phyloP scores from a whole-genome alignment of 805 yeast genomes.

The Ogataea minuta region DNA sequence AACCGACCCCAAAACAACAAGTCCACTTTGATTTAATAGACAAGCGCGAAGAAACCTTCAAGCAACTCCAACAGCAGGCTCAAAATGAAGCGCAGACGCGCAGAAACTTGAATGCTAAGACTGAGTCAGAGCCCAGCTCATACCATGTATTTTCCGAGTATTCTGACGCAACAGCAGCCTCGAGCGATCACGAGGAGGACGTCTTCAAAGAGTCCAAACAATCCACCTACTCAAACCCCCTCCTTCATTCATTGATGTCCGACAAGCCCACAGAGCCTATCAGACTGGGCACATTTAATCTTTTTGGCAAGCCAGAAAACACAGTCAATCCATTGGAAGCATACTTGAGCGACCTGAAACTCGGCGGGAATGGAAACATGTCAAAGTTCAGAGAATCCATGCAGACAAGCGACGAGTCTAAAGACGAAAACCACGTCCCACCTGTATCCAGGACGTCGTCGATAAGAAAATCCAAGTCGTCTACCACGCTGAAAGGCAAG shows the following conservation, averaged over 20 bases:
- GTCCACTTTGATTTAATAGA: slow-evolving; percentile 27
- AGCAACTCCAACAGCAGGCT: slow-evolving; percentile 29
- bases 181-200: slow-evolving; percentile 22
- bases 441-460: slow-evolving; percentile 12
- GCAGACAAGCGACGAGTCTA: slow-evolving; percentile 15
- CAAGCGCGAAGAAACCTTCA: slow-evolving; percentile 32
- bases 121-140: slow-evolving; percentile 28
- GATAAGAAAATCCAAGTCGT: slow-evolving; percentile 32
- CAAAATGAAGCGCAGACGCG: slow-evolving; percentile 22
- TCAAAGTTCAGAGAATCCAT: slow-evolving; percentile 37
- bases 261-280: slow-evolving; percentile 21
- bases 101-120: slow-evolving; percentile 9
- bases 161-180: slow-evolving; percentile 32
- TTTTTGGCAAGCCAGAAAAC: slow-evolving; percentile 15
- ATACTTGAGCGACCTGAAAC: slow-evolving; percentile 45
- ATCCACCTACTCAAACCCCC: slow-evolving; percentile 25
- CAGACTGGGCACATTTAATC: slow-evolving; percentile 14
- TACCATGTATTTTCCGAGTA: slow-evolving; percentile 31
- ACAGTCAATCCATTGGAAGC: slow-evolving; percentile 51
- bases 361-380: slow-evolving; percentile 43
- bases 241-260: slow-evolving; percentile 19
- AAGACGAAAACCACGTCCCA: not conserved
- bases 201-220: slow-evolving; percentile 11
- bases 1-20: slow-evolving; percentile 26
- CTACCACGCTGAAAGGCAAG: slow-evolving; percentile 25